Base-by-base conservation (phyloP, 78 protist species). In the Chrysochromulina parva region DNA sequence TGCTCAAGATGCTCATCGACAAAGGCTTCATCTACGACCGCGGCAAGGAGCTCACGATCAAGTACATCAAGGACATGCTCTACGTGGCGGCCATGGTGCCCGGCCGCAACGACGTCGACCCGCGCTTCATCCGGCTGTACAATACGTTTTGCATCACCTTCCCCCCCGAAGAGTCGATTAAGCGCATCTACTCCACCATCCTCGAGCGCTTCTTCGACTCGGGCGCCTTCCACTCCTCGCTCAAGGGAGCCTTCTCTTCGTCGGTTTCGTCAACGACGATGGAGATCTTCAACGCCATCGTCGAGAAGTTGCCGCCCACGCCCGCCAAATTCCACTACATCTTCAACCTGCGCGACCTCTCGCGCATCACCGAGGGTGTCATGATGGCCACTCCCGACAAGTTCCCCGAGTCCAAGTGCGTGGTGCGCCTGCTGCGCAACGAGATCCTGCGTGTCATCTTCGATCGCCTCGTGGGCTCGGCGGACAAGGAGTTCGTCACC, bases 281-380 rank as follows among this genome's bases (percentile, higher is more conserved):
- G 26, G 78, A 67, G 53, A 67, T 97, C 3, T 96, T 95, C 94
- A 28, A 28, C 26, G 50, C n/a, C 53, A 94, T 96, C 57, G 38
- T 85, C 22, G 14, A 60, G 22, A n/a, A 48, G 5, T 10, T 96
- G 66, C 93, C 89, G 20, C 96, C 96, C 2, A 96, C 98, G 3
- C 97, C 97, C 67, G 65, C 94, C 87, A 96, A 96, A 90, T 97
- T 97, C 93, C 98, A 97, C 93, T 97, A 97, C 91, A 73, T 93
- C 65, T 97, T 96, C 95, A 97, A 97, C 88, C 71, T 97, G 78
- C 91, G 98, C 13, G 97, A 97, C 38, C 59, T 97, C 26, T 20
- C 88, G 58, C 88, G 91, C 74, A 93, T 97, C 54, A 94, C 94
- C 78, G 93, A 94, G 78, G 98, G 95, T 54, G 52, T 97, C 24